A percentile compares a stretch with the other conserved stretches of the same genome.
Evolutionary conservation across 106 monocot species (phyloP).

Genomic region (Vanilla planifolia): DNA sequence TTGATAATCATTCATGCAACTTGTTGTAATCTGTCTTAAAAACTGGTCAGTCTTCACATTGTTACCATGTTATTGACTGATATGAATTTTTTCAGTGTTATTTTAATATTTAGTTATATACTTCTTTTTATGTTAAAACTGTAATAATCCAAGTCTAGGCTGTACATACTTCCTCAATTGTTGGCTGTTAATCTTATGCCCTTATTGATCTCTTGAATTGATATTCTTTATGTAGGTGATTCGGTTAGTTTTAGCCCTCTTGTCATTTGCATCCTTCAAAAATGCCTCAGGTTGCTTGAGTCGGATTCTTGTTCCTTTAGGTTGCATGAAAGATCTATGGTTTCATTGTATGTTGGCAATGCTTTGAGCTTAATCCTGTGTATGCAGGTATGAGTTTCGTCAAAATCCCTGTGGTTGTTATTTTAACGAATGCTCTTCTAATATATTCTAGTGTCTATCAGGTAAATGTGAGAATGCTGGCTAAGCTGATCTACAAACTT

Average conservation of each 20-base stretch:
- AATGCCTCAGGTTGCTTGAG: constrained; percentile 78
- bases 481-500: constrained; percentile 47
- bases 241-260: constrained; percentile 69
- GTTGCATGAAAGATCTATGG: constrained; percentile 53
- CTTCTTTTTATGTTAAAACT: no score
- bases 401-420: neutral
- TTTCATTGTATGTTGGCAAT: constrained; percentile 83
- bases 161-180: no score
- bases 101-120: no score
- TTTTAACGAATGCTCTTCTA: neutral
- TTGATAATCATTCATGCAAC: no score
- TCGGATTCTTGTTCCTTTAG: constrained; percentile 64
- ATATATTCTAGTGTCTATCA: constrained; percentile 29
- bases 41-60: no score
- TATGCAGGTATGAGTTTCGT: constrained; percentile 52
- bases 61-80: no score
- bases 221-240: constrained; percentile 39
- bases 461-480: constrained; percentile 45
- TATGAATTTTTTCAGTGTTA: no score
- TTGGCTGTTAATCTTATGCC: no score
- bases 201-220: no score
- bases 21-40: no score
- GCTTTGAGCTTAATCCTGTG: constrained; percentile 73
- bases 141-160: no score
- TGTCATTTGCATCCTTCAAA: constrained; percentile 61